Conservation (phyloP, 805 yeast species). For the Pichia occidentalis region DNA sequence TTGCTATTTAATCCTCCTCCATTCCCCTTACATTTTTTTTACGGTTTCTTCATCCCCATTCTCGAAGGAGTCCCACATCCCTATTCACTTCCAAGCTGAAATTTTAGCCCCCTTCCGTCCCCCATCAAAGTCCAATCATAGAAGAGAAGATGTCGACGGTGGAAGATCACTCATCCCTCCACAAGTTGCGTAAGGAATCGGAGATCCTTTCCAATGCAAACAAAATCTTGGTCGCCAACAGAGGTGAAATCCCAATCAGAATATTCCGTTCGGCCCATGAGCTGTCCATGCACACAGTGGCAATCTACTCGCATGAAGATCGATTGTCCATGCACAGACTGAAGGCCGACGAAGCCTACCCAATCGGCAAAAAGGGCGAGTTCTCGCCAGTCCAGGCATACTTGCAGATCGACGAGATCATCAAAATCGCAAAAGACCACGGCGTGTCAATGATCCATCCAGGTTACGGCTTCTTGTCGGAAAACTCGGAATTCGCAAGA, state of each 20-base stretch:
- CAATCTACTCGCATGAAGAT: conserved; percentile 94
- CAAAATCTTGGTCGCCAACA: conserved; percentile 70
- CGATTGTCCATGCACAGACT: conserved; percentile 89
- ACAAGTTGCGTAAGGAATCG: conserved; percentile 35
- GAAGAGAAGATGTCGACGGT: conserved; percentile 29
- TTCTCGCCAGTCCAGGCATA: conserved; percentile 95
- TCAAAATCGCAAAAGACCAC: conserved; percentile 73
- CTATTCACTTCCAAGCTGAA: no score
- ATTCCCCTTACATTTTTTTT: no score
- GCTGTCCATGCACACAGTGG: conserved; percentile 93
- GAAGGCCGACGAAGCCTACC: conserved; percentile 91
- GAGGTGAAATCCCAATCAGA: conserved; percentile 82
- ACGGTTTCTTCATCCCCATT: no score
- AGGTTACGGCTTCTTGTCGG: conserved; percentile 86
- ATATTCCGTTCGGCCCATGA: conserved; percentile 98
- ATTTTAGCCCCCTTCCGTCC: no score
- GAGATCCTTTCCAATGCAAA: conserved; percentile 45
- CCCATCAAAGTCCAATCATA: no score
- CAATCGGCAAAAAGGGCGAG: conserved; percentile 83
- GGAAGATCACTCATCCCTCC: conserved; percentile 31
- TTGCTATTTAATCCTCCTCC: no score
- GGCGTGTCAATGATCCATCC: conserved; percentile 85
- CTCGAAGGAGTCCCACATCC: no score
- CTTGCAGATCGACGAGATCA: conserved; percentile 90
- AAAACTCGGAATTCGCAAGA: conserved; percentile 87